phyloP scores from a whole-genome alignment of 495 filamentous ascomycete species.

The Astrothelium subdiscretum region DNA sequence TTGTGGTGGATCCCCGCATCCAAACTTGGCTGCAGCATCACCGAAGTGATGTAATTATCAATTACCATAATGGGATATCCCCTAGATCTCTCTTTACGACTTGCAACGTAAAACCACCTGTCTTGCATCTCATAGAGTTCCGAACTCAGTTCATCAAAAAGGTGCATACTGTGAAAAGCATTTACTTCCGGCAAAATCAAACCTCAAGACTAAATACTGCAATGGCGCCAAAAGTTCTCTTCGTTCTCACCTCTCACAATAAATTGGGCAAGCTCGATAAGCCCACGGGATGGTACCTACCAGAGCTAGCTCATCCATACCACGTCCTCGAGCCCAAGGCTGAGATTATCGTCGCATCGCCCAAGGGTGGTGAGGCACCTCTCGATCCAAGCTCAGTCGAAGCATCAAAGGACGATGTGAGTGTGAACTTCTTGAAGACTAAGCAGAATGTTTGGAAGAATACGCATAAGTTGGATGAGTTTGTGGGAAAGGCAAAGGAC shows the following conservation, averaged over 20 bases:
- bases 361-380: slow-evolving; percentile 53
- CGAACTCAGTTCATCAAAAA: too few species aligned
- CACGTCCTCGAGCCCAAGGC: slow-evolving; percentile 43
- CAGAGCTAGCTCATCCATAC: slow-evolving; percentile 63
- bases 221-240: slow-evolving; percentile 45
- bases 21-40: too few species aligned
- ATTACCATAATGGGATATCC: too few species aligned
- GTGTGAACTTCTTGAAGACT: slow-evolving; percentile 42
- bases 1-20: too few species aligned
- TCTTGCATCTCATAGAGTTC: too few species aligned
- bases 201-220: background rate
- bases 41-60: too few species aligned
- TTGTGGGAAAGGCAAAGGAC: slow-evolving; percentile 42
- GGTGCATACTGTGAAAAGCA: too few species aligned
- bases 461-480: slow-evolving; percentile 40
- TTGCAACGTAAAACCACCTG: too few species aligned
- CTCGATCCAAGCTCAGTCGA: slow-evolving; percentile 57
- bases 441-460: slow-evolving; percentile 50
- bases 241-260: slow-evolving; percentile 54
- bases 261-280: slow-evolving; percentile 40
- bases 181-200: background rate
- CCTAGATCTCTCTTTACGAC: too few species aligned
- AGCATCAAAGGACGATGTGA: slow-evolving; percentile 42
- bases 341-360: slow-evolving; percentile 52
- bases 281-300: slow-evolving; percentile 58